Evolutionary conservation across 1,139 yeast species (phyloP), one percentile per base, ranked within the genome.

Genomic region (Debaryomycetaceae sp.): DNA sequence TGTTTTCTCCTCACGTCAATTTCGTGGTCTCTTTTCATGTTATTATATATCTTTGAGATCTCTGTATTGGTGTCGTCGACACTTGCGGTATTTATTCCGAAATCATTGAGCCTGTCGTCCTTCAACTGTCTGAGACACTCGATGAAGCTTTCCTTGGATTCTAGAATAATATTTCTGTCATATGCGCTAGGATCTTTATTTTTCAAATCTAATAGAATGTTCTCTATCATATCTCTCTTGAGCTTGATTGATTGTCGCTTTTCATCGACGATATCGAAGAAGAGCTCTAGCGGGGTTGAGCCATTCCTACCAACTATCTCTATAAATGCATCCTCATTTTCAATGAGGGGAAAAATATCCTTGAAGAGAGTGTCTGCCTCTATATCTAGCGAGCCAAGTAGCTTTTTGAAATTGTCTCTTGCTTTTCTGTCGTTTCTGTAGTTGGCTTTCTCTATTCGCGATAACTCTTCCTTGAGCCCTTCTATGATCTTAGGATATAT

Each of bases 301-400:
- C 97, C 97, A 38, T 80, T 74, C 47, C 91, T 75, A 0, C 96
- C 96, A 48, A 90, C 75, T 37, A 89, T 55, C 22, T 76, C 81
- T 13, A 77, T 59, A 56, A 85, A 89, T 14, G 81, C 68, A 43
- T 70, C 74, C 47, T 85, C 85, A 27, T 78, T 75, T 51, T 80
- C 81, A 1, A 90, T 56, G 3, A 60, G 47, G 0, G 78, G 70
- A 35, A 79, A 70, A 6, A 87, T 58, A 24, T 82, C 83, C 44
- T 65, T 66, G 83, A 95, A 89, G 44, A 65, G 70, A 1, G 88
- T 72, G 43, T 75, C 77, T 2, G 86, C 81, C 20, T 67, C 72
- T 17, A 86, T 72, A n/a, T 58, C 51, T 1, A 73, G 69, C n/a
- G 64, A 51, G 1, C 61, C 60, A 3, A 62, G 57, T 14, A 90